Conservation (phyloP, 2,329 filamentous ascomycete genomes). For the Fusarium mangiferae region DNA sequence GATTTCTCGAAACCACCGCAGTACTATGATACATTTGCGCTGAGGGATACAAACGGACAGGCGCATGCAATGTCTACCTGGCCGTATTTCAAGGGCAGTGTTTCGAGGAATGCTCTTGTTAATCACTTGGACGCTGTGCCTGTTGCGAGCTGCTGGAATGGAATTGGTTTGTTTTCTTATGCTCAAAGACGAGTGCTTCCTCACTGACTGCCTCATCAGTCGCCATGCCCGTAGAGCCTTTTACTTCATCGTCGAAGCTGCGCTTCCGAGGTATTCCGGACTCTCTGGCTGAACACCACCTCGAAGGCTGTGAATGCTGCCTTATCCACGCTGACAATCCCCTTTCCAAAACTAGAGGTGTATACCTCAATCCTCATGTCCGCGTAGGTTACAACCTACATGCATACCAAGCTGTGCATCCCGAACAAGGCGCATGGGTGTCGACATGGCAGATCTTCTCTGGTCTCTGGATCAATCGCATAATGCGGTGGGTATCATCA, state of each 20-base stretch:
- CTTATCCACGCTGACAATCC: conserved; percentile 79
- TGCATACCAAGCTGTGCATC: conserved; percentile 63
- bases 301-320: conserved; percentile 84
- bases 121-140: conserved; percentile 58
- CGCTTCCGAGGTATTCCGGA: conserved; percentile 74
- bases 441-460: conserved; percentile 58
- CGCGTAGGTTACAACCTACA: conserved; percentile 70
- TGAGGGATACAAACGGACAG: conserved; percentile 63
- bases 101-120: conserved; percentile 65
- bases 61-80: conserved; percentile 64
- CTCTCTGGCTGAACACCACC: conserved; percentile 67
- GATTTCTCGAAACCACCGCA: conserved; percentile 65
- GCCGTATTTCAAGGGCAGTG: conserved; percentile 65
- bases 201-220: conserved; percentile 42
- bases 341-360: conserved; percentile 61
- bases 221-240: conserved; percentile 65
- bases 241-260: conserved; percentile 59
- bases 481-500: conserved; percentile 55
- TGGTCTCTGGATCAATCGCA: conserved; percentile 69
- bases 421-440: conserved; percentile 55
- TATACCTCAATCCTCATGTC: conserved; percentile 76
- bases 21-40: conserved; percentile 72
- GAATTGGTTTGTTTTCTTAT: conserved; percentile 48
- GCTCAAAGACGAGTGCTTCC: background rate
- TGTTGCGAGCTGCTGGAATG: conserved; percentile 59